These are phyloP conservation scores for Hsuehochloa calcarea DNA, from an alignment of 176 grass and related monocot species.

Conservation along the genomic window DNA sequence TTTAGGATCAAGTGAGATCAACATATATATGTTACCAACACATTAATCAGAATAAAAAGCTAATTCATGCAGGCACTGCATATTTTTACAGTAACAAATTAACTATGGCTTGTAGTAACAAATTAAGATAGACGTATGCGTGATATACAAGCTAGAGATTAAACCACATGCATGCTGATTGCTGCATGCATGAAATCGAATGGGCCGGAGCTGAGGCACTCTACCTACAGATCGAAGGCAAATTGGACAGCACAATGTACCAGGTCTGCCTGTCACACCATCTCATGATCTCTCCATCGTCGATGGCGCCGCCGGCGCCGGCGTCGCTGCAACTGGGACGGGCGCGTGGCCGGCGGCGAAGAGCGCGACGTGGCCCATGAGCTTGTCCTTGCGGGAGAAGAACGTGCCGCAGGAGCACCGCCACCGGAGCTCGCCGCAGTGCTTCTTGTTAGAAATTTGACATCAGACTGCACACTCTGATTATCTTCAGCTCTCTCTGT, in stretches of 20 bases:
- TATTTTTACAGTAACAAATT: not conserved
- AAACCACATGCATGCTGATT: not conserved
- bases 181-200: not conserved
- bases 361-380: conserved; percentile 61
- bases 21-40: not conserved
- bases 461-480: too few species aligned
- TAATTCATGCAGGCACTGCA: not conserved
- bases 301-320: not conserved
- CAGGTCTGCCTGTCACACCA: not conserved
- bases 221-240: not conserved
- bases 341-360: conserved; percentile 56
- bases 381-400: conserved; percentile 90
- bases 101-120: not conserved
- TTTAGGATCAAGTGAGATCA: too few species aligned
- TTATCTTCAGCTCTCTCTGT: too few species aligned
- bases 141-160: not conserved
- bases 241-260: not conserved
- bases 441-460: too few species aligned
- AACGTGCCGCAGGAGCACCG: conserved; percentile 76
- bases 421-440: conserved; percentile 75
- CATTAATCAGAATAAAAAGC: not conserved
- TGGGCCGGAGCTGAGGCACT: not conserved
- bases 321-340: not conserved
- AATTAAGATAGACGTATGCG: not conserved
- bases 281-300: not conserved